A percentile compares a stretch with the other conserved stretches of the same genome.
Evolutionary conservation across 345 rosid genomes (phyloP).

Genomic region (Eucalyptus polybractea): DNA sequence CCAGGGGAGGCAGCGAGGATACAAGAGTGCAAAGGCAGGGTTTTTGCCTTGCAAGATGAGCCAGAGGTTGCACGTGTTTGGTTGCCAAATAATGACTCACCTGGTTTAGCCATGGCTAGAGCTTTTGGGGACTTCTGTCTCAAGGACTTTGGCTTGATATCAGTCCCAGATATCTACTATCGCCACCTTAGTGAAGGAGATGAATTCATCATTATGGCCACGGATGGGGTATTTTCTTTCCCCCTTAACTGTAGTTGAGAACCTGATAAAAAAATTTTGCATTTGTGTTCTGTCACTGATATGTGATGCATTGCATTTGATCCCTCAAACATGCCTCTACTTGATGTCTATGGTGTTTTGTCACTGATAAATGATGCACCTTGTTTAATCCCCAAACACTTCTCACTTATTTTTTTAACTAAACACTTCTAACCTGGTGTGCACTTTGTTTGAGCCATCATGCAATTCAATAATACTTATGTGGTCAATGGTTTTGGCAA

Average conservation of each 20-base stretch:
- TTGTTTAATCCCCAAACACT: neutral
- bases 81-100: slow-evolving; percentile 92
- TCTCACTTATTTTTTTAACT: neutral
- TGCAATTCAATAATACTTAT: neutral
- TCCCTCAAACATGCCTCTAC: neutral
- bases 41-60: slow-evolving; percentile 93
- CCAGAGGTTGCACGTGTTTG: slow-evolving; percentile 99
- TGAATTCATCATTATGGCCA: slow-evolving; percentile 76
- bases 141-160: slow-evolving; percentile 92
- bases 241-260: neutral
- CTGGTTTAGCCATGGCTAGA: slow-evolving; percentile 99
- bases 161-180: slow-evolving; percentile 73
- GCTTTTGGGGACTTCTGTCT: slow-evolving; percentile 99
- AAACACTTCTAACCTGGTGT: neutral
- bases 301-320: neutral
- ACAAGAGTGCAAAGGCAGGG: slow-evolving; percentile 88
- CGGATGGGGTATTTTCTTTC: slow-evolving; percentile 66
- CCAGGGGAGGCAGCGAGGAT: slow-evolving; percentile 93
- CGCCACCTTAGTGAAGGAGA: slow-evolving; percentile 57
- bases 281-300: neutral
- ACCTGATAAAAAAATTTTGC: neutral
- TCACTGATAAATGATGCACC: neutral
- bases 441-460: neutral
- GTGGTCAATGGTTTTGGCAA: neutral
- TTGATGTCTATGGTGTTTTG: neutral